Conservation (phyloP, 768 basidiomycete genomes). For the Termitomyces sp. region DNA sequence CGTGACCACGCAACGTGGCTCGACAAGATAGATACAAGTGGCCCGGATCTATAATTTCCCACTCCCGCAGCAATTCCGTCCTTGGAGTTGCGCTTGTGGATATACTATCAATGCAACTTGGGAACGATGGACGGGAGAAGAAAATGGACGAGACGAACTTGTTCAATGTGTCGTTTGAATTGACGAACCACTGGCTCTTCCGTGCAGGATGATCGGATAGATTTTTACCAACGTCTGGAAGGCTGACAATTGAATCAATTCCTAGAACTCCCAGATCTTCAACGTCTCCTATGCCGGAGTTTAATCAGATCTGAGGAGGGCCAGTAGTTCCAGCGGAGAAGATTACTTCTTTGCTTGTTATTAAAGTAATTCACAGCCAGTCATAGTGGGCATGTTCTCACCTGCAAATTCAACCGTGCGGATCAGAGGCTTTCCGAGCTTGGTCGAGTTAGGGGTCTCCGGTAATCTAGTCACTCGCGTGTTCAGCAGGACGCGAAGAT, state of each 20-base stretch:
- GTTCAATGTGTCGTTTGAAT: conserved; percentile 21
- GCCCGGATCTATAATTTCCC: conserved; percentile 17
- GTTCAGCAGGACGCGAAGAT: conserved; percentile 23
- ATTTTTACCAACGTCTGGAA: conserved; percentile 26
- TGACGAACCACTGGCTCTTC: conserved; percentile 20
- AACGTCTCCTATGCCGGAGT: conserved; percentile 29
- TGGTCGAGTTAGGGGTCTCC: conserved; percentile 3
- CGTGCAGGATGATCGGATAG: conserved; percentile 24
- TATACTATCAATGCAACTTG: background rate
- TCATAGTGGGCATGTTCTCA: background rate
- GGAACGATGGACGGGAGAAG: too few species aligned
- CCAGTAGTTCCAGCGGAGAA: conserved; percentile 26
- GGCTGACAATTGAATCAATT: conserved; percentile 19
- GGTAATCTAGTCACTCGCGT: conserved; percentile 19
- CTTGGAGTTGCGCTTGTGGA: conserved; percentile 6
- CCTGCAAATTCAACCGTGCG: conserved; percentile 2
- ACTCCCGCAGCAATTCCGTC: conserved; percentile 15
- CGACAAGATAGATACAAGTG: conserved; percentile 13
- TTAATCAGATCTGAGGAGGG: conserved; percentile 26
- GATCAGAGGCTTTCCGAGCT: background rate
- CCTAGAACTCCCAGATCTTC: conserved; percentile 14
- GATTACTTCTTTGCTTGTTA: conserved; percentile 4
- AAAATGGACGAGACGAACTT: background rate
- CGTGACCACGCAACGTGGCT: conserved; percentile 20
- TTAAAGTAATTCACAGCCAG: background rate